Conservation (phyloP, 441 rosid genomes). For the Viola pubescens region DNA sequence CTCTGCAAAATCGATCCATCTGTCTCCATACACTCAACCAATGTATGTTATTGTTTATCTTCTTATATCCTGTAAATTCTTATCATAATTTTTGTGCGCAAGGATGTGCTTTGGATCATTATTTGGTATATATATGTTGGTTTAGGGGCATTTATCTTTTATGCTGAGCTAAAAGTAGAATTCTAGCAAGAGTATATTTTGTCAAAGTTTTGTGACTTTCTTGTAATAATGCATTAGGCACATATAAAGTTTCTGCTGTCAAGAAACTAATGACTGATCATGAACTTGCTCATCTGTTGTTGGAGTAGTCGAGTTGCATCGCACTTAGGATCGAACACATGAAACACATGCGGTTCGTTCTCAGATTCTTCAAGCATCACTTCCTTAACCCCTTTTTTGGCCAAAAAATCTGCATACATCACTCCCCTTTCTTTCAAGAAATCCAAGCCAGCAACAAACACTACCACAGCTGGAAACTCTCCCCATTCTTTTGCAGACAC, state of each 20-base stretch:
- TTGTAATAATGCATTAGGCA: too few species aligned
- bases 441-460: constrained; percentile 45
- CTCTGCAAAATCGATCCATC: too few species aligned
- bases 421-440: constrained; percentile 57
- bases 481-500: constrained; percentile 32
- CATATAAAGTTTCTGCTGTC: too few species aligned
- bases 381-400: constrained; percentile 31
- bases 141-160: too few species aligned
- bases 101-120: too few species aligned
- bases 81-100: too few species aligned
- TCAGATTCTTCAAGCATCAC: constrained; percentile 34
- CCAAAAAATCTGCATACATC: constrained; percentile 38
- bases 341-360: constrained; percentile 41
- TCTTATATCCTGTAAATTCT: too few species aligned
- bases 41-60: too few species aligned
- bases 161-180: too few species aligned
- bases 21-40: too few species aligned
- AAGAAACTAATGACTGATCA: constrained; percentile 21
- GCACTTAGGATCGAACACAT: constrained; percentile 36
- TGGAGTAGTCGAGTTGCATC: constrained; percentile 42
- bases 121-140: too few species aligned
- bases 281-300: constrained; percentile 39
- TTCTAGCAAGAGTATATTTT: not conserved
- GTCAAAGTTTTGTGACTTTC: not conserved
- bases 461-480: constrained; percentile 33